Base-by-base conservation (phyloP, 805 yeast species). In the Clavispora santaluciae region DNA sequence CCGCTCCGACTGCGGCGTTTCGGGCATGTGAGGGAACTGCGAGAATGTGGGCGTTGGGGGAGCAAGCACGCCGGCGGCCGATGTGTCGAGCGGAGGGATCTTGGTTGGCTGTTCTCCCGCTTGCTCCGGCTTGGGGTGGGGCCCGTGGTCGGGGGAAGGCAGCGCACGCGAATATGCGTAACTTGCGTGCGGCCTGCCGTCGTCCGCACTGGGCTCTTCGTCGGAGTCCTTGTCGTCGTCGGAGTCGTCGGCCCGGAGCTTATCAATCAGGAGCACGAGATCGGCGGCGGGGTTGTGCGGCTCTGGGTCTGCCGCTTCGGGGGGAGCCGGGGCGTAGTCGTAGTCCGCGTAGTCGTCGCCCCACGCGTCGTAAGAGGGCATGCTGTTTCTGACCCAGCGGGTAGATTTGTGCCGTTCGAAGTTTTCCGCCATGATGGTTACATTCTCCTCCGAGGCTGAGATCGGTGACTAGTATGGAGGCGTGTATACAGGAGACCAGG, bases 311-410 rank as follows among this genome's bases (percentile, higher is more conserved):
- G 28, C 28, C 16, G 40, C 15, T 20, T 31, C 40, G 10, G 26
- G 22, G 6, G 24, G 17, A 8, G 25, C 13, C 9, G 41, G 36
- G 12, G 38, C 49, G 25, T 52, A 49, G 17, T 52, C 59, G 35
- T 54, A 46, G 23, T 59, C 67, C 28, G 34, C 33, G 40, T 58
- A 58, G 21, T 62, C 68, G 40, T 62, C 67, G 17, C 59, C 65
- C 73, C 73, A 68, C 17, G 65, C 70, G 40, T 65, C 70, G 43
- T 67, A 67, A 3, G 59, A 40, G n/a, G 73, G 75, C 5, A 62
- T 64, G n/a, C 63, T 49, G 6, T 73, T 67, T 39, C 62, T 64
- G 9, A 61, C 71, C 74, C 74, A 69, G 37, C 75, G 54, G 6
- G 72, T 59, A 26, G 73, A 68, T 35, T 60, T 61, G 41, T 68